Base-by-base conservation (phyloP, 106 monocot genomes). In the Alisma plantagoaquatica region DNA sequence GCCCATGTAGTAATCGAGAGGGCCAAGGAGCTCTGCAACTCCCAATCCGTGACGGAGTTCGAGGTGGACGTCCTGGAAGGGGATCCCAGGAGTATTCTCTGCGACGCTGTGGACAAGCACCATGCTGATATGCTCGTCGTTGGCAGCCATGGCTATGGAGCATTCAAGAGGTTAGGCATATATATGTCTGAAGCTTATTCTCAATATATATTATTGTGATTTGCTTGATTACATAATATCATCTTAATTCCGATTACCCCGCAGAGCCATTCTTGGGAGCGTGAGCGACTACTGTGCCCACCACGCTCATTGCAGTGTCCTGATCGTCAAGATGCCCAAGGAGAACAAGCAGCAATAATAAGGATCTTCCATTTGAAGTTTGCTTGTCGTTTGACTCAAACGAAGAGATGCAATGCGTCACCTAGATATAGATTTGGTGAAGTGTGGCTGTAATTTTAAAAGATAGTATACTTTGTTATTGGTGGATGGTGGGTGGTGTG, bases 241-340 rank as follows among this genome's bases (percentile, higher is more conserved):
- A n/a, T n/a, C n/a, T n/a, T n/a, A n/a, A n/a, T n/a, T n/a, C n/a
- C n/a, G n/a, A n/a, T n/a, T n/a, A n/a, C n/a, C n/a, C n/a, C n/a
- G n/a, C 59, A 60, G 59, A 46, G 46, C 43, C 16, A 6, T 60
- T 9, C 20, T 60, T 26, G 59, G 59, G 33, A 60, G 59, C 29
- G 59, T 60, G 23, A 60, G 59, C 14, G 59, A 60, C 45, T 30
- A 60, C 29, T 60, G 59, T 18, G 59, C 45, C 4, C 59, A 60
- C 11, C 59, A 60, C 23, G 59, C 59, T 4, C 59, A 60, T 21
- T 60, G 28, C 59, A 43, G 10, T 29, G 59, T 60, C 8, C 29
- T 60, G 59, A 46, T 60, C 33, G 45, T 60, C 29, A 60, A 60
- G 59, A 60, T 29, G 27, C 59, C 59, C 29, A 60, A 60, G 29